Evolutionary conservation across 2,329 filamentous ascomycete genomes (phyloP).

Genomic region (Fusarium pininemorale): DNA sequence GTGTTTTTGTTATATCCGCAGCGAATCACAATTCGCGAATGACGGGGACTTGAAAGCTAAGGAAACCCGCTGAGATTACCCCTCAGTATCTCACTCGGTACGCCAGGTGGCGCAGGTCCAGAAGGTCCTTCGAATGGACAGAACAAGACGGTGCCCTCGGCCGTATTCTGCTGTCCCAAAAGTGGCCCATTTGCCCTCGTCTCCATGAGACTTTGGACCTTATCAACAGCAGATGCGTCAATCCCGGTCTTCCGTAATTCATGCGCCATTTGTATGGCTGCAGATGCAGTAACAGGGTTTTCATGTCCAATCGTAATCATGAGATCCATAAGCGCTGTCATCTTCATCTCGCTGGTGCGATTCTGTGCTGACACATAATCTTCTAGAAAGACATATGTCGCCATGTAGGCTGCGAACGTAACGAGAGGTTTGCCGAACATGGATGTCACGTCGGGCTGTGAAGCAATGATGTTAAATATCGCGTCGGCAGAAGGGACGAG

Average conservation of each 20-base stretch:
- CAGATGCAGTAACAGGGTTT: constrained; percentile 74
- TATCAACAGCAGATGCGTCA: constrained; percentile 37
- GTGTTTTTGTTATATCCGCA: background rate
- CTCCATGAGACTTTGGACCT: constrained; percentile 30
- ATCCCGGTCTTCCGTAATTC: constrained; percentile 61
- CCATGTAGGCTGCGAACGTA: constrained; percentile 76
- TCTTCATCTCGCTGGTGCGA: constrained; percentile 55
- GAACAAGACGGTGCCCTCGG: constrained; percentile 29
- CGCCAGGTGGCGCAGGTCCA: constrained; percentile 11
- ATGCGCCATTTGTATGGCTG: constrained; percentile 74
- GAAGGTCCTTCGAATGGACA: constrained; percentile 34
- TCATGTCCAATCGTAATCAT: constrained; percentile 72
- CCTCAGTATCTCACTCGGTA: constrained; percentile 20
- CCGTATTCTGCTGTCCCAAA: constrained; percentile 23
- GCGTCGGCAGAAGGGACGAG: constrained; percentile 82
- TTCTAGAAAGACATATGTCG: constrained; percentile 75
- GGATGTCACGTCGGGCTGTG: constrained; percentile 54
- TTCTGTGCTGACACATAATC: constrained; percentile 73
- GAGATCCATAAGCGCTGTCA: constrained; percentile 73
- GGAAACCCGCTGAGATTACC: background rate
- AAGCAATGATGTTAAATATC: constrained; percentile 76
- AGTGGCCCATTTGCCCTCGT: constrained; percentile 26
- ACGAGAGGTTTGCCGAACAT: constrained; percentile 74
- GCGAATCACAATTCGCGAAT: background rate
- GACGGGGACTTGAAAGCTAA: background rate